Evolutionary conservation across 2,329 filamentous ascomycete genomes (phyloP), one percentile per base, ranked within the genome.

Genomic region (Periconia macrospinosa): DNA sequence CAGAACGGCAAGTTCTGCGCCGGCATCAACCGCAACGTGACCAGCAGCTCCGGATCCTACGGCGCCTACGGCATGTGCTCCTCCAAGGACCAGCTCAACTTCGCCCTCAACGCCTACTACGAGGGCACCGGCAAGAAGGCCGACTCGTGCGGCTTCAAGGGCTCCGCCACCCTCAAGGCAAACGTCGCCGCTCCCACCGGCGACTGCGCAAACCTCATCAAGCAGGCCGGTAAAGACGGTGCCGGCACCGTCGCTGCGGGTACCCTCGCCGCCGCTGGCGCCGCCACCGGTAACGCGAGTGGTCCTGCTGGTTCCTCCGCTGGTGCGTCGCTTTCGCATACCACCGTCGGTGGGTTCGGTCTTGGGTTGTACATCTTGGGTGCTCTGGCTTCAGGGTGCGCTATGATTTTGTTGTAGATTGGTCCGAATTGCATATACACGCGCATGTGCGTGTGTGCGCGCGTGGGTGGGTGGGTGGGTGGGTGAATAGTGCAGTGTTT

Each of bases 21-120:
- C 20, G 90, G 87, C 50, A 91, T 94, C 75, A 78, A 75, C 59
- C 81, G 81, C 63, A 88, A 92, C 75, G 82, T 82, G 48, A 84
- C 82, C 55, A 82, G 79, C 19, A 90, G 89, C 67, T 77, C 81
- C 56, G 90, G 89, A 67, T 77, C 81, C 56, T 94, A 90, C 74
- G 90, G 90, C 63, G 83, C 88, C 45, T 91, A 90, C 80, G 84
- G 85, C 74, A 91, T 91, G 86, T 95, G 90, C 80, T 79, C 81
- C 62, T 68, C 83, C 65, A 80, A 81, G 62, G 81, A 90, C 75
- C 84, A 92, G 81, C 84, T 95, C 41, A 84, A 84, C 53, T 92
- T 84, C 71, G 88, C 86, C 46, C 83, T 92, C 61, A 85, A 92
- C 78, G 76, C 84, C 63, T 93, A 92, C 81, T 65, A 65, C 27